Evolutionary conservation across 129 eudicot genomes (phyloP), one percentile per base, ranked within the genome.

Genomic region (Mikania micrantha): DNA sequence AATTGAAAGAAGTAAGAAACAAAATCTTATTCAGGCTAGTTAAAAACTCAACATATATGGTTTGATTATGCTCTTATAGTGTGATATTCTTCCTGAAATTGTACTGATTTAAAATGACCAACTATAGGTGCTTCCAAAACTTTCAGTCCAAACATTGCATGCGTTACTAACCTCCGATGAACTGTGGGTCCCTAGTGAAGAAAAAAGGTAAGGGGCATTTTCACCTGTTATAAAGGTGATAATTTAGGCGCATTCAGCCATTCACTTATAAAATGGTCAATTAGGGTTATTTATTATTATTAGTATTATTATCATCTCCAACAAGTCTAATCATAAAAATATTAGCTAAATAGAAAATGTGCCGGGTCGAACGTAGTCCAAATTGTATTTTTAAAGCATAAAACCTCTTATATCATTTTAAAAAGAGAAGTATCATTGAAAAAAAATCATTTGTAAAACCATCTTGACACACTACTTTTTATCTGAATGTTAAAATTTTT

Each of bases 161-260:
- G 97, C 95, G 28, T 79, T 94, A 70, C 83, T 94, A 59, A 90
- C 97, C 73, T 94, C 99, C 53, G 90, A 94, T 81, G 90, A 87
- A 70, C 83, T 94, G 21, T 94, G 97, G 99, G 93, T 94, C 34
- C 90, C 95, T 64, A 85, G 87, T 83, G 99, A 94, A 85, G 97
- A 90, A 77, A 89, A 87, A 81, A 78, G 99, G 99, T 94, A 74
- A 84, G 75, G 24, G 22, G 27, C 11, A 31, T 62, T 50, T 19
- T 32, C 6, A 42, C 69, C 70, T 38, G 11, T 52, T 72, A 63
- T 59, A 31, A 3, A 59, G 42, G 41, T 59, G 65, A 32, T 15
- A 59, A 16, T 31, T n/a, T 31, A 29, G 42, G 32, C 27, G n/a
- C n/a, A n/a, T n/a, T n/a, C n/a, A n/a, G n/a, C 42, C 40, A 31